Conservation (phyloP, 129 eudicot species). For the Cynara cardunculus region DNA sequence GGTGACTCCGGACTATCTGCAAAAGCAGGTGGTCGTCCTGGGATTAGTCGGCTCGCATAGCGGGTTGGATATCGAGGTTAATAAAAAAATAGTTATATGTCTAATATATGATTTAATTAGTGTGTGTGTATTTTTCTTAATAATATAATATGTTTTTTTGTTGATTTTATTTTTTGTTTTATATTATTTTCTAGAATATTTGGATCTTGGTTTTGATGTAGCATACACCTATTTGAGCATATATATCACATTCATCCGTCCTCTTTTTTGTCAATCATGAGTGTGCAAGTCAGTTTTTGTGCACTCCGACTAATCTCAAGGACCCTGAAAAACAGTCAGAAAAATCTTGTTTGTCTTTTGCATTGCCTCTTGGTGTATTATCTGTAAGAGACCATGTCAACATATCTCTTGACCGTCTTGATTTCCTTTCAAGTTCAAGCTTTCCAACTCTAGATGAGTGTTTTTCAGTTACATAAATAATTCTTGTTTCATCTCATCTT, state of each 20-base stretch:
- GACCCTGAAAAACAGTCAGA: too few species aligned
- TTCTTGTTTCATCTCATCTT: not conserved
- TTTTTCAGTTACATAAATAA: not conserved
- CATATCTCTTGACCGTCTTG: not conserved
- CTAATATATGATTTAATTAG: not conserved
- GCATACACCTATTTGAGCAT: not conserved
- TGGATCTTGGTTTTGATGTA: not conserved
- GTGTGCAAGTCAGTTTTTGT: too few species aligned
- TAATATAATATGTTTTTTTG: not conserved
- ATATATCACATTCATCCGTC: not conserved
- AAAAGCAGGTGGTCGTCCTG: too few species aligned
- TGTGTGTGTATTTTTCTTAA: too few species aligned
- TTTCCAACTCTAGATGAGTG: not conserved
- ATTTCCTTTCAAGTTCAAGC: not conserved
- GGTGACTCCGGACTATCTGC: too few species aligned
- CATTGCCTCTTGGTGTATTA: too few species aligned
- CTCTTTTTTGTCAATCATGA: too few species aligned
- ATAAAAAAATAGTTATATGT: too few species aligned
- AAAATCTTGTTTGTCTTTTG: too few species aligned
- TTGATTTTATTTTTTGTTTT: not conserved
- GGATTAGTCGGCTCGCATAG: too few species aligned
- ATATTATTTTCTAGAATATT: not conserved
- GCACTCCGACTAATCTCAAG: too few species aligned
- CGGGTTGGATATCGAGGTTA: too few species aligned
- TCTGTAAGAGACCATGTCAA: not conserved